Evolutionary conservation across 345 rosid species (phyloP), one percentile per base, ranked within the genome.

Genomic region (Atalantia buxifolia): DNA sequence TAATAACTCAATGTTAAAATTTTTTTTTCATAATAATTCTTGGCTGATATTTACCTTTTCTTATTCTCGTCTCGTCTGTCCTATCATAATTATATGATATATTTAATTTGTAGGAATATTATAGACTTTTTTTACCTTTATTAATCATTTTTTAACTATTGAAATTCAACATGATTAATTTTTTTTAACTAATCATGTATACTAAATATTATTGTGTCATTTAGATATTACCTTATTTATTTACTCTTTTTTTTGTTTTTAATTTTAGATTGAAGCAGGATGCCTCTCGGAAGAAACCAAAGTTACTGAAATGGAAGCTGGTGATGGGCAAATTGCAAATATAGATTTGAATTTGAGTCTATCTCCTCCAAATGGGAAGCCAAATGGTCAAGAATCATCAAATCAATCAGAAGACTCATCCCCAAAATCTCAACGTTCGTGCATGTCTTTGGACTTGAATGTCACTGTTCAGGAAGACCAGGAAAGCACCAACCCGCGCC

Each of bases 401-500:
- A 69, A 40, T 25, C 56, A 69, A 42, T 69, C 57, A 24, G 33
- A 42, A 2, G 27, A 40, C 25, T 74, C 76, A 28, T 66, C 83
- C 19, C 36, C 80, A n/a, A 19, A 66, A 25, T 4, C 78, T 36
- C 60, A 67, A 2, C 38, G 28, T 19, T 74, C 84, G 4, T 69
- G 81, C 57, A 59, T 22, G 75, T 38, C 72, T 2, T 3, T 25
- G 2, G 85, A 78, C 62, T 67, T 72, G 22, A 60, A 56, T 30
- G 13, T 21, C 7, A 22, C 12, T 3, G n/a, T 30, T 53, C 5
- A 12, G 18, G 48, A 66, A 21, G 62, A 71, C 27, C 25, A 21
- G 0, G 74, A 53, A 30, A 30, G 62, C 74, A 28, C 63, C 7
- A 71, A 71, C 16, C 65, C 65, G 27, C 28, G 8, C 10, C 28